A percentile compares a stretch with the other conserved stretches of the same genome.
phyloP scores from a whole-genome alignment of 2,329 filamentous ascomycete species.

The Fusarium nematophilum region DNA sequence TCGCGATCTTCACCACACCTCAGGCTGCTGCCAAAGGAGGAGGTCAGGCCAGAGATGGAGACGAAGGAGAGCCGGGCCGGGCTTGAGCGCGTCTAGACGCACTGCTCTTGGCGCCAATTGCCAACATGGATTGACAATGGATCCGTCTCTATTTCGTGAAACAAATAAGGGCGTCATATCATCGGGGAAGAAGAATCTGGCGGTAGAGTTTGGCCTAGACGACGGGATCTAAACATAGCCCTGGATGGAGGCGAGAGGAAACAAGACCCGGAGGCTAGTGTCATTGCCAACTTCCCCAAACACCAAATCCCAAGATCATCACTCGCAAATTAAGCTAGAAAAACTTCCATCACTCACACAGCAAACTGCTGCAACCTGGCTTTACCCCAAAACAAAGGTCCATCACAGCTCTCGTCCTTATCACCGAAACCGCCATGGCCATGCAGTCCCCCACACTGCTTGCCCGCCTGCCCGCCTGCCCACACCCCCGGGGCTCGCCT shows the following conservation, averaged over 20 bases:
- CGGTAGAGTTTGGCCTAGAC: neutral
- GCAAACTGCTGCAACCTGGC: no score
- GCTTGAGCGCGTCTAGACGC: slow-evolving; percentile 11
- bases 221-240: neutral
- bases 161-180: neutral
- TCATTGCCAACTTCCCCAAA: neutral
- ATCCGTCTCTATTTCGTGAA: neutral
- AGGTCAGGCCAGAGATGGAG: slow-evolving; percentile 15
- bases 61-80: slow-evolving; percentile 28
- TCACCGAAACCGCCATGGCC: neutral
- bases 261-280: slow-evolving; percentile 10
- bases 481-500: slow-evolving; percentile 14
- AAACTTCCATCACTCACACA: no score
- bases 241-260: slow-evolving; percentile 28
- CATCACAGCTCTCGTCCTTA: neutral
- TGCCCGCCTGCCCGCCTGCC: no score
- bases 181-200: neutral
- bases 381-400: no score
- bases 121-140: no score
- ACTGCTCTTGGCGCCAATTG: neutral
- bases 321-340: neutral
- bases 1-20: slow-evolving; percentile 29
- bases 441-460: slow-evolving; percentile 29
- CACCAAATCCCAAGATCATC: slow-evolving; percentile 10
- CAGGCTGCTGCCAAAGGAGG: slow-evolving; percentile 7